Conservation (phyloP, 352 stramenopile genomes). For the Chrysophaeum taylorii region DNA sequence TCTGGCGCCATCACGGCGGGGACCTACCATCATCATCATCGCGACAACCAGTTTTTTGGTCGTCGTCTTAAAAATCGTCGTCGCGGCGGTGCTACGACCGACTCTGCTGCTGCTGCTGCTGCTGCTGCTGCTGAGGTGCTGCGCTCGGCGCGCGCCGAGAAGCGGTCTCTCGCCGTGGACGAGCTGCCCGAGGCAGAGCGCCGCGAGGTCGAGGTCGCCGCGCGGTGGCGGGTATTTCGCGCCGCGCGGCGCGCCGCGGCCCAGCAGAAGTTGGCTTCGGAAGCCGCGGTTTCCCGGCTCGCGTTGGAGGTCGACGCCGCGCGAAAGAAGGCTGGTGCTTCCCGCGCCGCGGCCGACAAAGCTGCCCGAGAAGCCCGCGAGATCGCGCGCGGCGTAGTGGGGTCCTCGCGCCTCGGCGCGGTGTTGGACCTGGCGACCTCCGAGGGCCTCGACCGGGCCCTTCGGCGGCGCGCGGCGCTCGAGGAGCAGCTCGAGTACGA, state of each 20-base stretch:
- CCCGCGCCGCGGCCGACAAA: background rate
- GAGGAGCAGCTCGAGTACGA: constrained; percentile 40
- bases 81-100: background rate
- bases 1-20: constrained; percentile 96
- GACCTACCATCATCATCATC: too few relatives aligned
- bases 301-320: too few relatives aligned
- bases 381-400: background rate
- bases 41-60: too few relatives aligned
- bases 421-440: background rate
- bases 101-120: background rate
- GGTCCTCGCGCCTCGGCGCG: background rate
- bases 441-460: background rate
- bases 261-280: background rate
- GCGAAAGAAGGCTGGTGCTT: background rate
- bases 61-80: too few relatives aligned
- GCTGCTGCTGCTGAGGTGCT: constrained; percentile 52
- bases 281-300: too few relatives aligned
- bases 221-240: too few relatives aligned
- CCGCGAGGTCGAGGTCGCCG: constrained; percentile 31
- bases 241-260: too few relatives aligned
- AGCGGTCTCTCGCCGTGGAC: background rate
- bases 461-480: background rate
- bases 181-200: constrained; percentile 55
- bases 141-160: constrained; percentile 47
- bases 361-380: background rate